Conservation (phyloP, 164 flowering plant species). For the Magnolia officinalis region DNA sequence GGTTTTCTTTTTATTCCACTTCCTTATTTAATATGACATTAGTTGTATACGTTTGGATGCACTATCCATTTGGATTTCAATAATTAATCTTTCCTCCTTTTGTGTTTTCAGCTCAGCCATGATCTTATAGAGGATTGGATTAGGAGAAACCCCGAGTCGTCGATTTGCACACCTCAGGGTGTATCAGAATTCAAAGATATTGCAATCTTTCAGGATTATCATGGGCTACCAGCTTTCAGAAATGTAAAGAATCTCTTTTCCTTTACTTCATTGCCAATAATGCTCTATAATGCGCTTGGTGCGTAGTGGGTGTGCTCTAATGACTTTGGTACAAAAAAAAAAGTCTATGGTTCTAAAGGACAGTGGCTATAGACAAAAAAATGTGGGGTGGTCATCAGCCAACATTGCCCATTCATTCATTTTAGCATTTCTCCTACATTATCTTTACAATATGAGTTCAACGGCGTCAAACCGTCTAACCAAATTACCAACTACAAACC, state of each 20-base stretch:
- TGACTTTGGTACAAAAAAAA: not conserved
- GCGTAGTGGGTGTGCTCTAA: not conserved
- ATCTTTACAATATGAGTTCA: not conserved
- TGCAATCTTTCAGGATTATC: slow-evolving; percentile 80
- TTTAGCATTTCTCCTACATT: not conserved
- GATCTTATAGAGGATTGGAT: slow-evolving; percentile 74
- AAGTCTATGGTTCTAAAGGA: not conserved
- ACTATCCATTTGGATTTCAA: not conserved
- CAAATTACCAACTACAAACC: not conserved
- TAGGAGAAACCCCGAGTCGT: slow-evolving; percentile 58
- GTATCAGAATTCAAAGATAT: slow-evolving; percentile 49
- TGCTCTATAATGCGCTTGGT: not conserved
- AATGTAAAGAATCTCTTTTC: slow-evolving; percentile 32
- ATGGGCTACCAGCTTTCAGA: slow-evolving; percentile 78
- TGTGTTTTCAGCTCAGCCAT: slow-evolving; percentile 56
- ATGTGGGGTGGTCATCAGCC: not conserved
- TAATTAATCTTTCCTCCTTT: not conserved
- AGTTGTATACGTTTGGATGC: not conserved
- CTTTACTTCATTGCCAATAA: not conserved
- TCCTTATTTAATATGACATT: not conserved
- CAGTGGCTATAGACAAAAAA: not conserved
- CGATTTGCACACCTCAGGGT: slow-evolving; percentile 69
- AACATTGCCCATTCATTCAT: not conserved
- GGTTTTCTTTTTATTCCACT: slow-evolving; percentile 7
- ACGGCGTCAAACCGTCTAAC: not conserved